Base-by-base conservation (phyloP, 371 early-diverging fungal genomes). In the Parasitella parasitica region DNA sequence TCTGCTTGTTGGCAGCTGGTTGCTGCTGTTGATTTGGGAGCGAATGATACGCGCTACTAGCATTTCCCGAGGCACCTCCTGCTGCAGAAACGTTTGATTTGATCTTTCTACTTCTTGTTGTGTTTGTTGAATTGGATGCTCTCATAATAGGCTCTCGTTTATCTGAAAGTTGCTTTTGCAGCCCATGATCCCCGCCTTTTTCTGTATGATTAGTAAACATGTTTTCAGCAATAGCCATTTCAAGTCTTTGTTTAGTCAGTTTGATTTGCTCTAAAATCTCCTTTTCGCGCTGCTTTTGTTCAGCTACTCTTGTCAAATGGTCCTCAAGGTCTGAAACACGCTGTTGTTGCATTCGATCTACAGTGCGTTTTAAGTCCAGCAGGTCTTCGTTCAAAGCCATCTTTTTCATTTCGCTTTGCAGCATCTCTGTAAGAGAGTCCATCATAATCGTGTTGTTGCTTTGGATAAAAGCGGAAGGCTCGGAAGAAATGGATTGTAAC, bases 311-410 rank as follows among this genome's bases (percentile, higher is more conserved):
- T 26, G 37, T 41, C 26, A 61, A 32, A 34, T 60, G 56, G 2
- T 66, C 66, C 36, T 66, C 43, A 4, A 46, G 26, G 11, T 66
- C 66, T 3, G 34, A 28, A 11, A 43, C 18, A 35, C 61, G 61
- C 24, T 66, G 41, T 24, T 66, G 61, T 27, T 66, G 56, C 43
- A 66, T 56, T 11, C 48, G 55, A 30, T 66, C 61, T 2, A 66
- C 27, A 1, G 61, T 52, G 2, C 61, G 61, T 27, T 57, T 65
- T 32, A 65, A n/a, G 7, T 65, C 66, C 3, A 48, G 11, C 26
- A 65, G n/a, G 18, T 65, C 66, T 16, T 59, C 60, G 3, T 49
- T 59, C 7, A 65, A 22, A 12, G 66, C 61, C 60, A 65, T 54
- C 6, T 60, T 59, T 34, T 60, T 36, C 15, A 60, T 54, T 38